These are phyloP conservation scores for Balansia obtecta DNA, from an alignment of 2,329 filamentous ascomycete species.

Conservation along the genomic window DNA sequence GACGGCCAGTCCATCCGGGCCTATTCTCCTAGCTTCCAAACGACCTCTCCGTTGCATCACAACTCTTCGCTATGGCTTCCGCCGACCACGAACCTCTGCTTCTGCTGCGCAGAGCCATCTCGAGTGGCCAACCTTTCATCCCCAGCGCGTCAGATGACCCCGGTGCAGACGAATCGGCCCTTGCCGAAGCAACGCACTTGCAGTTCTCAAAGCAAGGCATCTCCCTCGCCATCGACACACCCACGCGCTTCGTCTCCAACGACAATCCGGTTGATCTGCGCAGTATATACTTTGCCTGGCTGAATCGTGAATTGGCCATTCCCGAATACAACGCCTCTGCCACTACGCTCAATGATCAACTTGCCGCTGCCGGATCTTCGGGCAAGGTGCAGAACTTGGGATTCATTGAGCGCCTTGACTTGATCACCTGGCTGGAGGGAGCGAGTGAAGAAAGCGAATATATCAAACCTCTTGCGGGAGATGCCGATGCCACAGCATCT, in stretches of 20 bases:
- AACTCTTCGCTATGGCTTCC: constrained; percentile 37
- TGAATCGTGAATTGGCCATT: constrained; percentile 80
- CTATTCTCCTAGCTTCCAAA: neutral
- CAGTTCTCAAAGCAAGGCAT: constrained; percentile 54
- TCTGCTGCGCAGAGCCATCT: constrained; percentile 73
- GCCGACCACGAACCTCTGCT: constrained; percentile 64
- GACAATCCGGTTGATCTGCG: constrained; percentile 70
- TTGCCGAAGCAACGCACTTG: constrained; percentile 68
- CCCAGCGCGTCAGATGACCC: constrained; percentile 61
- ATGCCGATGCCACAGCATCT: constrained; percentile 32
- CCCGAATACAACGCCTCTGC: constrained; percentile 84
- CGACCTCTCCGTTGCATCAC: neutral
- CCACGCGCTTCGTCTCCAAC: constrained; percentile 80
- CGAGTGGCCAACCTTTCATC: constrained; percentile 53
- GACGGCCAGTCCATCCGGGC: no score
- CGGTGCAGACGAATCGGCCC: constrained; percentile 45
- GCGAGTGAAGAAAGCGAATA: constrained; percentile 85
- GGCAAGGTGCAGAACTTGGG: constrained; percentile 75
- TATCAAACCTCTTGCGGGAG: constrained; percentile 71
- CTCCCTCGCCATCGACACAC: constrained; percentile 54
- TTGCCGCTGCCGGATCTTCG: constrained; percentile 46
- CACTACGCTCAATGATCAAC: constrained; percentile 66
- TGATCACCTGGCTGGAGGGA: constrained; percentile 88
- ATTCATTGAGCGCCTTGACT: constrained; percentile 82
- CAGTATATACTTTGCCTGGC: constrained; percentile 92